These are phyloP conservation scores for Citrus trifoliata DNA, from an alignment of 345 rosid genomes.

Conservation along the genomic window DNA sequence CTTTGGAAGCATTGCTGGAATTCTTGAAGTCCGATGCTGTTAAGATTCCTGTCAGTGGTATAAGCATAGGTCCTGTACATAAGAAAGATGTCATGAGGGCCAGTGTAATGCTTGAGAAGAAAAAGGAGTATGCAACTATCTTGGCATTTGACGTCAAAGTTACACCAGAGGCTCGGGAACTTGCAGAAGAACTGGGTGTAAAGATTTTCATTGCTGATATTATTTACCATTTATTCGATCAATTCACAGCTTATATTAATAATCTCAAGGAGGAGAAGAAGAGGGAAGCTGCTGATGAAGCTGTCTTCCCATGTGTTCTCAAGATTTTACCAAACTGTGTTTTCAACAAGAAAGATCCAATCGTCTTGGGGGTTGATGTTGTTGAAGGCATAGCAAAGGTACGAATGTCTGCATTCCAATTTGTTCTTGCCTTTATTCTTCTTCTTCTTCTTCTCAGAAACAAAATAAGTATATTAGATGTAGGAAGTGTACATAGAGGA, in stretches of 20 bases:
- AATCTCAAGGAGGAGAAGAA: conserved; percentile 86
- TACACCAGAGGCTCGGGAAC: conserved; percentile 87
- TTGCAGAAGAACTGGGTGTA: conserved; percentile 85
- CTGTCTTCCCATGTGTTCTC: conserved; percentile 90
- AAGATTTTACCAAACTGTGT: conserved; percentile 70
- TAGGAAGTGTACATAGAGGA: too few relatives aligned
- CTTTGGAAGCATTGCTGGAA: conserved; percentile 92
- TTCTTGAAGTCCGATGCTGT: conserved; percentile 86
- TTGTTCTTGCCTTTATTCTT: neutral
- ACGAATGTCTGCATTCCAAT: conserved; percentile 1
- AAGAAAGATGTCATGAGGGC: conserved; percentile 96
- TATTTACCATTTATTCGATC: conserved; percentile 90
- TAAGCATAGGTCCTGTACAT: conserved; percentile 88
- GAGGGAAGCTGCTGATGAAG: conserved; percentile 91
- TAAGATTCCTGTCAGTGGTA: conserved; percentile 87
- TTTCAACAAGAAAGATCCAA: conserved; percentile 88
- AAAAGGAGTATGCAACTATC: conserved; percentile 84
- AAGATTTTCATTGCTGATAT: conserved; percentile 95
- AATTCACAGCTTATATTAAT: conserved; percentile 78
- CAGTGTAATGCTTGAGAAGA: conserved; percentile 91
- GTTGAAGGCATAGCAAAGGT: conserved; percentile 80
- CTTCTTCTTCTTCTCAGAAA: too few relatives aligned
- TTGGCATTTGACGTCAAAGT: conserved; percentile 96
- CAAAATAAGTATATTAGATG: too few relatives aligned
- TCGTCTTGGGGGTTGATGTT: conserved; percentile 85